Conservation (phyloP, 139 green algal genomes). For the Chlorella sp. region DNA sequence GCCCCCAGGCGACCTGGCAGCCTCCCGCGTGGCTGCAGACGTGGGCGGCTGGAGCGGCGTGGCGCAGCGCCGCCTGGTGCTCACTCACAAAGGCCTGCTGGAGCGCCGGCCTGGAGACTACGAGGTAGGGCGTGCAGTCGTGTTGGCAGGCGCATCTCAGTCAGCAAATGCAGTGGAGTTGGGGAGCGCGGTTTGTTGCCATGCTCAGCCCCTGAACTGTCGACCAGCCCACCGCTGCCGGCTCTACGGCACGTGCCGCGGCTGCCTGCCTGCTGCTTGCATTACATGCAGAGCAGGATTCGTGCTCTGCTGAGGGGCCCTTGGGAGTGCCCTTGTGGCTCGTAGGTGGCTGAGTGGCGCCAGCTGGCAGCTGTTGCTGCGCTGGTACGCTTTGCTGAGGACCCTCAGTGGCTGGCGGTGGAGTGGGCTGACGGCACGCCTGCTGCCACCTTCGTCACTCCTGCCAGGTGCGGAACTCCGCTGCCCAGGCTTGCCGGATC, state of each 20-base stretch:
- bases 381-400: slow-evolving; percentile 61
- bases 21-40: background rate
- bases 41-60: slow-evolving; percentile 20
- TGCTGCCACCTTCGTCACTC: slow-evolving; percentile 66
- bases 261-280: background rate
- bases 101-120: slow-evolving; percentile 71
- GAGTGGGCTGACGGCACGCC: slow-evolving; percentile 78
- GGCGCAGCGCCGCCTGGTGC: slow-evolving; percentile 61
- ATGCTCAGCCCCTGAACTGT: too few relatives aligned
- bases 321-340: too few relatives aligned
- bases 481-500: too few relatives aligned
- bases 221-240: too few relatives aligned
- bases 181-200: too few relatives aligned
- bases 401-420: slow-evolving; percentile 79
- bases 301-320: too few relatives aligned
- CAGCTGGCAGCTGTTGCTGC: slow-evolving; percentile 50
- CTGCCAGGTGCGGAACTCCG: slow-evolving; percentile 40
- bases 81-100: slow-evolving; percentile 72
- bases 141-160: too few relatives aligned
- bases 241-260: too few relatives aligned
- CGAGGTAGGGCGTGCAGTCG: slow-evolving; percentile 44
- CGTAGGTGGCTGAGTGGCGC: slow-evolving; percentile 51
- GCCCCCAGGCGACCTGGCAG: slow-evolving; percentile 1
- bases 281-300: too few relatives aligned
- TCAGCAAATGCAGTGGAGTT: too few relatives aligned